These are phyloP conservation scores for Saccharomyces hybrid DNA, from an alignment of 1,139 yeast species.

Conservation along the genomic window DNA sequence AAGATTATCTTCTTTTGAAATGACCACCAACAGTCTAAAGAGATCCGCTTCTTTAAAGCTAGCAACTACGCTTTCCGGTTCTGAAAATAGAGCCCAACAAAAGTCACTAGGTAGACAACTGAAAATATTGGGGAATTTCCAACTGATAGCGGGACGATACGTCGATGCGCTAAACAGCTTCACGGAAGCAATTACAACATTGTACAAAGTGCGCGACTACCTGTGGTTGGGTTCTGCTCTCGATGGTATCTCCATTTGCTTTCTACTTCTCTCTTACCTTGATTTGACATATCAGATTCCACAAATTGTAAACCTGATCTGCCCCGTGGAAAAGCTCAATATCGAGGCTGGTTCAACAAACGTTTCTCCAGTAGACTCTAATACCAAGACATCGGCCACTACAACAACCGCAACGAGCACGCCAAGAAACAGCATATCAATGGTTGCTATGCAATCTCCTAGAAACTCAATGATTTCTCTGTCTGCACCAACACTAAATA, in stretches of 20 bases:
- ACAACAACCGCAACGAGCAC: slow-evolving; percentile 12
- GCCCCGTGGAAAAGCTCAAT: slow-evolving; percentile 28
- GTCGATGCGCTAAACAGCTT: slow-evolving; percentile 63
- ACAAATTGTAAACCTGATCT: slow-evolving; percentile 33
- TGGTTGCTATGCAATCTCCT: slow-evolving; percentile 33
- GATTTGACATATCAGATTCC: slow-evolving; percentile 59
- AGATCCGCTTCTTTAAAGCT: slow-evolving; percentile 27
- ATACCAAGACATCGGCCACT: slow-evolving; percentile 6
- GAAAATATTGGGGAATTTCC: slow-evolving; percentile 70
- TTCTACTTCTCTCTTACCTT: slow-evolving; percentile 52
- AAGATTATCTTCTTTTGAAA: slow-evolving; percentile 21
- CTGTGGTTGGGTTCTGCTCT: slow-evolving; percentile 85
- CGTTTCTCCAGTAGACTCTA: slow-evolving; percentile 10
- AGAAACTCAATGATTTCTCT: slow-evolving; percentile 35
- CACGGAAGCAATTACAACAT: slow-evolving; percentile 56
- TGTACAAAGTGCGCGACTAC: slow-evolving; percentile 62
- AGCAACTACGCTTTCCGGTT: slow-evolving; percentile 28
- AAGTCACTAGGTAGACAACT: slow-evolving; percentile 64
- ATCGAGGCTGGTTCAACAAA: slow-evolving; percentile 9
- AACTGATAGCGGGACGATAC: slow-evolving; percentile 70
- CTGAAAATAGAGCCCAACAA: slow-evolving; percentile 47
- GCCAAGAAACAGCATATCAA: slow-evolving; percentile 22
- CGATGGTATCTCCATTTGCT: slow-evolving; percentile 68
- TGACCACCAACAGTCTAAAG: slow-evolving; percentile 19
- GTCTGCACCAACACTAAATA: slow-evolving; percentile 9